phyloP scores from a whole-genome alignment of 2,329 filamentous ascomycete species.

The Colletotrichum spinosum region DNA sequence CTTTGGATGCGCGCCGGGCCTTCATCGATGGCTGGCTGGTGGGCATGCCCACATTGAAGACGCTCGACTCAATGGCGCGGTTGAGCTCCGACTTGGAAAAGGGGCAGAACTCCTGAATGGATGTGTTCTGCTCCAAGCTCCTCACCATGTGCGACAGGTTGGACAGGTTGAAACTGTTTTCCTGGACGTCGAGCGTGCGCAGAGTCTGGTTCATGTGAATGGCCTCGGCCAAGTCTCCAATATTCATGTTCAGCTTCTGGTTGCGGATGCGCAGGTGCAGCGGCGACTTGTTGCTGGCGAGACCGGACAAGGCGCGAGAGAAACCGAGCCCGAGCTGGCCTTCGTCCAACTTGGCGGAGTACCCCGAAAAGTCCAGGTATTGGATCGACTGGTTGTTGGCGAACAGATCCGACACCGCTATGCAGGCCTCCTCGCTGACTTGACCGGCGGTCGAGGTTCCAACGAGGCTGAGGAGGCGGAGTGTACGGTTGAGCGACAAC shows the following conservation, averaged over 20 bases:
- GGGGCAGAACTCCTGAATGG: conserved; percentile 58
- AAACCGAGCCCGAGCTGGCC: conserved; percentile 66
- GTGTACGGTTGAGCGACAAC: conserved; percentile 61
- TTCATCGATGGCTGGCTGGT: conserved; percentile 19
- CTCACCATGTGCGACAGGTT: conserved; percentile 60
- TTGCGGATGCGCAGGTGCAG: conserved; percentile 67
- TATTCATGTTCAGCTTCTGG: conserved; percentile 66
- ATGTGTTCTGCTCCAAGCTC: conserved; percentile 55
- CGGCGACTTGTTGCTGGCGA: conserved; percentile 56
- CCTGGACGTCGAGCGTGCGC: conserved; percentile 64
- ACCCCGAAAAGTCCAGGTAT: conserved; percentile 68
- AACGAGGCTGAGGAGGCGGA: conserved; percentile 64
- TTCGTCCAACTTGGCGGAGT: conserved; percentile 68
- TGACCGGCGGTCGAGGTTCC: conserved; percentile 64
- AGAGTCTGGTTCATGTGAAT: conserved; percentile 62
- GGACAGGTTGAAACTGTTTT: conserved; percentile 66
- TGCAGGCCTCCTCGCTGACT: conserved; percentile 58
- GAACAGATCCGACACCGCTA: conserved; percentile 62
- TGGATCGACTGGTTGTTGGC: conserved; percentile 61
- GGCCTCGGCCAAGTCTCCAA: conserved; percentile 63
- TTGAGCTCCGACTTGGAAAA: conserved; percentile 52
- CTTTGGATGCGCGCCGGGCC: conserved; percentile 35
- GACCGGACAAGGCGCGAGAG: conserved; percentile 60
- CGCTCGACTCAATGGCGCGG: conserved; percentile 46
- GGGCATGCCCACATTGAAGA: conserved; percentile 34